Conservation (phyloP, 495 filamentous ascomycete species). For the Tuber calosporum region DNA sequence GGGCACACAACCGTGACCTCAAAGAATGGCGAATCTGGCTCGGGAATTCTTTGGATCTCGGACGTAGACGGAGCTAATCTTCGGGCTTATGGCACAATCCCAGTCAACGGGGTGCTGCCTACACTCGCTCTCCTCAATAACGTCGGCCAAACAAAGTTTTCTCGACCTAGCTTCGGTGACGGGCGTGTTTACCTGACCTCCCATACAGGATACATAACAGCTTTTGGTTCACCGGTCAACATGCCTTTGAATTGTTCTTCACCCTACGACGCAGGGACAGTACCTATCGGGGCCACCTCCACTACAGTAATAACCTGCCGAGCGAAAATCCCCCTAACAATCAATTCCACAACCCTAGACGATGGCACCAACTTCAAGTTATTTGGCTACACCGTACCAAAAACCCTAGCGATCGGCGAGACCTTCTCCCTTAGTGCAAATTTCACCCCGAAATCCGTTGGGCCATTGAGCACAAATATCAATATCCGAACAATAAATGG, state of each 20-base stretch:
- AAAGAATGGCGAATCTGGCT: conserved; percentile 43
- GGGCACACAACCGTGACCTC: conserved; percentile 45
- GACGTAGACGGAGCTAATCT: conserved; percentile 45
- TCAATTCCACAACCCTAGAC: conserved; percentile 41
- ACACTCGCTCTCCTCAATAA: conserved; percentile 44
- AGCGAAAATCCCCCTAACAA: conserved; percentile 40
- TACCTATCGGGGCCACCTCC: conserved; percentile 36
- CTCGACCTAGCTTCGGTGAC: conserved; percentile 44
- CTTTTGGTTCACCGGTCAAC: conserved; percentile 45
- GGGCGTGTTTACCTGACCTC: conserved; percentile 43
- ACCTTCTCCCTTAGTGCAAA: conserved; percentile 45
- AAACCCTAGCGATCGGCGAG: conserved; percentile 40
- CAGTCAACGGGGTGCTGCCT: conserved; percentile 42
- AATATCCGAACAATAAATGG: conserved; percentile 42
- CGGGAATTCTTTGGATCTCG: conserved; percentile 44
- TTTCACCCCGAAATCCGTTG: conserved; percentile 43
- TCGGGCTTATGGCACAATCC: conserved; percentile 47
- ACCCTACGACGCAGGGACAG: conserved; percentile 42
- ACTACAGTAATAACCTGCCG: conserved; percentile 38
- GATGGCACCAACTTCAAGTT: conserved; percentile 43
- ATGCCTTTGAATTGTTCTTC: conserved; percentile 44
- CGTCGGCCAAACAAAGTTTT: conserved; percentile 44
- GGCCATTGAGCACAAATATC: conserved; percentile 43
- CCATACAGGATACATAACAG: conserved; percentile 41
- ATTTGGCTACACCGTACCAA: conserved; percentile 41